A percentile compares a stretch with the other conserved stretches of the same genome.
These are phyloP conservation scores for Pyrenophora seminiperda DNA, from an alignment of 2,329 filamentous ascomycete species.

Conservation along the genomic window DNA sequence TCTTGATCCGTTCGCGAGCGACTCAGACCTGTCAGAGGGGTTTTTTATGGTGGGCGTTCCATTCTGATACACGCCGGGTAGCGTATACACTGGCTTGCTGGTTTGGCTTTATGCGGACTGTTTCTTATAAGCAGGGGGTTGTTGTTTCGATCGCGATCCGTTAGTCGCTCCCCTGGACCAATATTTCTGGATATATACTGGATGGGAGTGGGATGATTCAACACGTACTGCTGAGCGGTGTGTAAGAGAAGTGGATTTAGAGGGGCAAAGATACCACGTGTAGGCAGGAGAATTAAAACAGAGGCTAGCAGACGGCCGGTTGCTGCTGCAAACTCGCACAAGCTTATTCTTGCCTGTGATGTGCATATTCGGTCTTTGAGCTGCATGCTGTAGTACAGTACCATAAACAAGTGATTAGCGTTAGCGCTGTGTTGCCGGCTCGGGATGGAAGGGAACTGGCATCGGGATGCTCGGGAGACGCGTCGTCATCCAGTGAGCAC, in stretches of 20 bases:
- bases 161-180: not conserved
- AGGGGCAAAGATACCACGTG: not conserved
- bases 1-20: not conserved
- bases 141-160: conserved; percentile 5
- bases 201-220: not conserved
- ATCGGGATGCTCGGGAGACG: too few relatives aligned
- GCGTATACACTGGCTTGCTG: conserved; percentile 5
- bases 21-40: not conserved
- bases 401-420: too few relatives aligned
- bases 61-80: conserved; percentile 12
- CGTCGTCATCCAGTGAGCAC: too few relatives aligned
- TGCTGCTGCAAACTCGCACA: too few relatives aligned
- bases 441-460: too few relatives aligned
- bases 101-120: not conserved
- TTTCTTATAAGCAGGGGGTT: conserved; percentile 11
- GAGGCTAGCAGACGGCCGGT: not conserved
- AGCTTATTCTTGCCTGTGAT: too few relatives aligned
- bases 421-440: too few relatives aligned
- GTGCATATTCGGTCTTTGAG: too few relatives aligned
- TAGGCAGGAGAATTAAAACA: not conserved
- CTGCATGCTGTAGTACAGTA: too few relatives aligned
- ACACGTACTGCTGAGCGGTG: conserved; percentile 13
- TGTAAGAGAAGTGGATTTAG: conserved; percentile 1
- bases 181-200: conserved; percentile 3
- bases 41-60: not conserved